Conservation (phyloP, 2,329 filamentous ascomycete species). For the Beauveria caledonica region DNA sequence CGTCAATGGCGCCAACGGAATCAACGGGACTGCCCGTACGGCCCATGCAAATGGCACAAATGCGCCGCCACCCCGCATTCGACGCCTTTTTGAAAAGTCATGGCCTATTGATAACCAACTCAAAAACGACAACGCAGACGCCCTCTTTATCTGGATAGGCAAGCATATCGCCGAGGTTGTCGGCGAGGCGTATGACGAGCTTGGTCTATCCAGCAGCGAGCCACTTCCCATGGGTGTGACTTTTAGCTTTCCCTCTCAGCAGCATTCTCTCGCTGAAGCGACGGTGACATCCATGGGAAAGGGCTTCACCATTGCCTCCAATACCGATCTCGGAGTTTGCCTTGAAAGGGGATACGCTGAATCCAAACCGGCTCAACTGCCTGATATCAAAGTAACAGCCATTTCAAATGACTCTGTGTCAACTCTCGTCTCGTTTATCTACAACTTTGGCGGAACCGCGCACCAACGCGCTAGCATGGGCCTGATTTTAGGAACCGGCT, state of each 20-base stretch:
- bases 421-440: conserved; percentile 69
- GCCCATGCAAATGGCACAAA: background rate
- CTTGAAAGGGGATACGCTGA: conserved; percentile 51
- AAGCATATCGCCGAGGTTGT: conserved; percentile 68
- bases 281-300: conserved; percentile 63
- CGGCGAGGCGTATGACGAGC: conserved; percentile 40
- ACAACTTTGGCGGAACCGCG: conserved; percentile 53
- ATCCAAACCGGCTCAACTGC: conserved; percentile 41
- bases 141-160: conserved; percentile 76
- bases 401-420: conserved; percentile 79
- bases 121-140: conserved; percentile 65
- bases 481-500: conserved; percentile 72
- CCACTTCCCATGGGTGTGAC: conserved; percentile 58
- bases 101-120: conserved; percentile 69
- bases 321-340: conserved; percentile 52
- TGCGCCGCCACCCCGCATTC: conserved; percentile 32
- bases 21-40: background rate
- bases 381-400: conserved; percentile 61
- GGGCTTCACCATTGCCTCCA: conserved; percentile 54
- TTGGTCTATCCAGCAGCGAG: conserved; percentile 33
- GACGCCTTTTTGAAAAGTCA: conserved; percentile 55
- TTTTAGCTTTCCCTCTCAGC: conserved; percentile 63
- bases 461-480: conserved; percentile 67
- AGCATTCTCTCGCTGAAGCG: conserved; percentile 53
- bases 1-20: conserved; percentile 8